Percentiles rank a stretch among this genome's conserved stretches.
phyloP scores from a whole-genome alignment of 2,329 filamentous ascomycete genomes.

The Knufia petricola region DNA sequence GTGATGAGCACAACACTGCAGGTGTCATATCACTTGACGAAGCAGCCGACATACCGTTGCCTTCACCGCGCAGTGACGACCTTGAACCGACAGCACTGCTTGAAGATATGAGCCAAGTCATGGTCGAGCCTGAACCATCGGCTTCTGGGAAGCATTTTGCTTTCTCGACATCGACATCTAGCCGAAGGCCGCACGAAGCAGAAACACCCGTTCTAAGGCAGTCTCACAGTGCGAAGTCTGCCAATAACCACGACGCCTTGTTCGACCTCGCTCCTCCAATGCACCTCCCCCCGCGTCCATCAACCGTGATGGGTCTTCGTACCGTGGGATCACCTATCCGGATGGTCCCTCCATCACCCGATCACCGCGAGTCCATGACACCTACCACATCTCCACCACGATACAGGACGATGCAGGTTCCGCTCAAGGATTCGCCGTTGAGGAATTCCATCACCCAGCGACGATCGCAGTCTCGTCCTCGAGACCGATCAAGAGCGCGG shows the following conservation, averaged over 20 bases:
- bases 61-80: constrained; percentile 16
- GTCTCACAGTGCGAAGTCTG: constrained; percentile 6
- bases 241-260: constrained; percentile 12
- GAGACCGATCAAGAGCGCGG: constrained; percentile 5
- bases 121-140: constrained; percentile 18
- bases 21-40: constrained; percentile 12
- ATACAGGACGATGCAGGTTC: constrained; percentile 4
- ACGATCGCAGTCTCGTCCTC: constrained; percentile 3
- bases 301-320: constrained; percentile 21
- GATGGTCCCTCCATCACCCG: constrained; percentile 19
- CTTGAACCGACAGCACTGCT: constrained; percentile 19
- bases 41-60: constrained; percentile 19
- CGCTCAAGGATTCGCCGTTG: constrained; percentile 12
- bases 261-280: constrained; percentile 22
- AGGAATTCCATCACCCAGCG: constrained; percentile 1
- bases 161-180: constrained; percentile 21
- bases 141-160: constrained; percentile 14
- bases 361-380: constrained; percentile 4
- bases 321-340: constrained; percentile 19
- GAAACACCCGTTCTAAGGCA: constrained; percentile 12
- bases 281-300: constrained; percentile 18
- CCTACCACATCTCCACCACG: constrained; percentile 5
- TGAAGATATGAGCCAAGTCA: constrained; percentile 23
- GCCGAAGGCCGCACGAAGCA: constrained; percentile 12
- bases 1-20: background rate